Evolutionary conservation across 2,329 filamentous ascomycete genomes (phyloP).

Genomic region (Verticillium zaregamsianum): DNA sequence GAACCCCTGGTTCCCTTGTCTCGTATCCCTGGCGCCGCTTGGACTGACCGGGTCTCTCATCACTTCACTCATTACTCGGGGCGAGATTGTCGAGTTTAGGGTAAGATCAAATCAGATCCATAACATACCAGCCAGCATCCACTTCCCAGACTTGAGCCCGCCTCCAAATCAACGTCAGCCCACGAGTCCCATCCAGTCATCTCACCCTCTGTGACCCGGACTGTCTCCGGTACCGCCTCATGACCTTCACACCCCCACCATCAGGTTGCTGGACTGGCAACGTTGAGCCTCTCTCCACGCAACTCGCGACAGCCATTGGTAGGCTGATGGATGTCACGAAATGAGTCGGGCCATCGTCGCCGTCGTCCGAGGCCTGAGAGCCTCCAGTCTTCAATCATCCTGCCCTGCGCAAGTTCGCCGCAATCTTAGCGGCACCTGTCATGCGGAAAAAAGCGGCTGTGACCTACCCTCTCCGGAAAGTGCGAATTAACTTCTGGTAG

Average conservation of each 20-base stretch:
- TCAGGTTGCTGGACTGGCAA: background rate
- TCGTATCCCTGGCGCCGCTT: background rate
- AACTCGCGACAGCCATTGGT: background rate
- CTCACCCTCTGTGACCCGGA: background rate
- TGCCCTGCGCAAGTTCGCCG: background rate
- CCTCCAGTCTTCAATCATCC: background rate
- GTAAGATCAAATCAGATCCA: background rate
- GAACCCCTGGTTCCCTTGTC: background rate
- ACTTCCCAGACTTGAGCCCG: background rate
- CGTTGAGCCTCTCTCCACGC: background rate
- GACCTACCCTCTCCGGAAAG: background rate
- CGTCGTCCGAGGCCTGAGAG: background rate
- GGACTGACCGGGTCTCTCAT: background rate
- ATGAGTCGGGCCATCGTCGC: background rate
- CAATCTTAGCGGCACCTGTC: background rate
- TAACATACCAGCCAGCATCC: background rate
- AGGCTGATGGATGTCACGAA: background rate
- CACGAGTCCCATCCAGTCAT: background rate
- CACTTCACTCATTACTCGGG: background rate
- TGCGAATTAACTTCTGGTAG: background rate
- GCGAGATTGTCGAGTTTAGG: background rate
- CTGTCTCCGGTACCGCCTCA: background rate
- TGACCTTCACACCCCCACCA: background rate
- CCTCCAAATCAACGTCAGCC: background rate
- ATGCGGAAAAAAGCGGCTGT: background rate